Evolutionary conservation across 208 protist species (phyloP), one percentile per base, ranked within the genome.

Genomic region (Leishmania mexicana): DNA sequence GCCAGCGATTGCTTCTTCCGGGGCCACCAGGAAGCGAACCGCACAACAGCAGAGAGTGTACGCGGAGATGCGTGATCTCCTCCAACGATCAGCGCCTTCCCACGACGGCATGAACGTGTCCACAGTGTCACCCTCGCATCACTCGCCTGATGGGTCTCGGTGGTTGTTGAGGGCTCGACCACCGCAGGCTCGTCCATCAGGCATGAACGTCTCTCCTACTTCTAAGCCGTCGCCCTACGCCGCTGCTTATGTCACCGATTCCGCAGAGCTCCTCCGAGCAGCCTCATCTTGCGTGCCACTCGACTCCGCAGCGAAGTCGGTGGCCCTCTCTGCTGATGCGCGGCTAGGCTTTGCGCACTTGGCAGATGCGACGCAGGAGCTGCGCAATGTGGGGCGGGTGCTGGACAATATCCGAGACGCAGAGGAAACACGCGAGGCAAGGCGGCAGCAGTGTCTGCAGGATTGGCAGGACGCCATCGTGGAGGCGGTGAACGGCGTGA

Each of bases 371-470:
- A 62, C 75, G 8, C 87, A 86, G 28, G 86, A 92, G 64, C 87
- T 94, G 73, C 83, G 85, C 24, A 96, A 93, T 78, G 65, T 96
- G 6, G 80, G 77, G 11, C 19, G 70, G 0, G 57, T 96, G 45
- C 81, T 96, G 8, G 89, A 93, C 51, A 85, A 89, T 72, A 75
- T 92, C 76, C 78, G 73, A 3, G 62, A 83, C 0, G 82, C 89
- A 31, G 78, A 81, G 51, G 75, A 47, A 19, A 60, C 75, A 0
- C 84, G 82, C 17, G 83, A 74, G 17, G 57, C 19, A 35, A 78
- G 75, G 17, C 62, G 86, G 49, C 76, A 51, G 38, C 70, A 53
- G 17, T 42, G 67, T 17, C 74, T 96, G 71, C 57, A 79, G 31
- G 7, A 53, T 15, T 94, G 85, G 88, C 79, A 92, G 49, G 35